These are phyloP conservation scores for Penicillium mononematosum DNA, from an alignment of 495 filamentous ascomycete genomes.

Conservation along the genomic window DNA sequence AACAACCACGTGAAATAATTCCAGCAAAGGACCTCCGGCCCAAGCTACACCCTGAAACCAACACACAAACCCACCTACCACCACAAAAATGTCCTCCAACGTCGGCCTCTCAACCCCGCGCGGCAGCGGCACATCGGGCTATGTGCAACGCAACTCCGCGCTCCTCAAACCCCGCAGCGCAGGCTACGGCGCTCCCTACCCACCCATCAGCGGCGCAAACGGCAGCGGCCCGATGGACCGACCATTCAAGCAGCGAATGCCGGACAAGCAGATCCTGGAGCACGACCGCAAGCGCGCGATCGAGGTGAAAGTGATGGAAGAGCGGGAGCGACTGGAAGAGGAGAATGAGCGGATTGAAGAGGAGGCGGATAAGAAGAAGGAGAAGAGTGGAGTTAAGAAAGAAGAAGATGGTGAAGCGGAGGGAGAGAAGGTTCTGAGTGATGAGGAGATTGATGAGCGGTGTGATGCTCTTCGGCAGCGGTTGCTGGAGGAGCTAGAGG, in stretches of 20 bases:
- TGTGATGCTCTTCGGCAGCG: conserved; percentile 32
- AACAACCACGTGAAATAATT: background rate
- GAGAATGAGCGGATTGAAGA: conserved; percentile 57
- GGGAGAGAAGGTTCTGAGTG: conserved; percentile 65
- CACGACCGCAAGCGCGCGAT: conserved; percentile 87
- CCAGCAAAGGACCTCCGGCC: background rate
- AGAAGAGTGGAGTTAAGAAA: conserved; percentile 7
- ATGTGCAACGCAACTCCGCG: conserved; percentile 92
- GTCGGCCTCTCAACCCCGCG: conserved; percentile 95
- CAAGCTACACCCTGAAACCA: too few relatives aligned
- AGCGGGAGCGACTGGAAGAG: conserved; percentile 86
- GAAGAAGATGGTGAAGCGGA: conserved; percentile 59
- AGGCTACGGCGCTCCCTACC: conserved; percentile 54
- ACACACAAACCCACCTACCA: background rate
- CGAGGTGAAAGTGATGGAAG: conserved; percentile 88
- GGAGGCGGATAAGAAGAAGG: conserved; percentile 17
- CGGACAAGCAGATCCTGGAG: conserved; percentile 87
- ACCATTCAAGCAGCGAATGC: conserved; percentile 78
- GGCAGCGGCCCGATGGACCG: conserved; percentile 41
- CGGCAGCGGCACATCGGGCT: conserved; percentile 92
- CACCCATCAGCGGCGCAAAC: conserved; percentile 34
- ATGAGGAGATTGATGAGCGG: conserved; percentile 55
- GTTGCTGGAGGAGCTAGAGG: conserved; percentile 38
- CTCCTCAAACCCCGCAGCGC: conserved; percentile 73
- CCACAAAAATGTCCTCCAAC: conserved; percentile 82